Percentiles rank a stretch among this genome's conserved stretches.
Evolutionary conservation across 768 basidiomycete species (phyloP).

Genomic region (Dacryopinax primogenitus): DNA sequence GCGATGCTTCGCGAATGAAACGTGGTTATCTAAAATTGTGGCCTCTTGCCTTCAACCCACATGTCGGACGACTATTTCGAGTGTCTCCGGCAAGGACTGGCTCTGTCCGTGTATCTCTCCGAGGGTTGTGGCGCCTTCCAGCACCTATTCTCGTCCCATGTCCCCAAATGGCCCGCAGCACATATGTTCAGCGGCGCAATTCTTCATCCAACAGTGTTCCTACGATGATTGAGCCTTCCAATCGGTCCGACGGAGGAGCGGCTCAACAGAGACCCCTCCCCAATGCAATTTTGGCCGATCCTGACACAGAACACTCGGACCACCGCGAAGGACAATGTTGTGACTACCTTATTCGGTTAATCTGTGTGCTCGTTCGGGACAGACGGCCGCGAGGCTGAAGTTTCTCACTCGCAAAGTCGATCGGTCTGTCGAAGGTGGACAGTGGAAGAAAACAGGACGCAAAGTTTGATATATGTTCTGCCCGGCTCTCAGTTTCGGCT

Average conservation of each 20-base stretch:
- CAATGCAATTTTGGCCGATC: not conserved
- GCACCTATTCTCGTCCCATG: not conserved
- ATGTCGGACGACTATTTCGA: not conserved
- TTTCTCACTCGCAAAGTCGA: not conserved
- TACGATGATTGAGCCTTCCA: no score
- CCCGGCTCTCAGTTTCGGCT: not conserved
- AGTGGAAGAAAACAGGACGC: no score
- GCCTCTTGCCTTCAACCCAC: not conserved
- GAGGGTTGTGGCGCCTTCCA: no score
- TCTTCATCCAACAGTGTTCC: not conserved
- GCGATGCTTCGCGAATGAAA: not conserved
- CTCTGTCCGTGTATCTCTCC: not conserved
- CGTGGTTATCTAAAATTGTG: slow-evolving; percentile 8
- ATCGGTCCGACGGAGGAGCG: not conserved
- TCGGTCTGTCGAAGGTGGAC: not conserved
- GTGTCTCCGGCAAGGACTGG: not conserved
- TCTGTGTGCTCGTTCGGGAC: not conserved
- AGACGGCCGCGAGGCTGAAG: not conserved
- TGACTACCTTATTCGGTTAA: not conserved
- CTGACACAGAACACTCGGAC: no score
- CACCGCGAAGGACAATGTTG: not conserved
- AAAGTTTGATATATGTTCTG: no score
- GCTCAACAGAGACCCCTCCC: not conserved
- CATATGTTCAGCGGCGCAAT: no score
- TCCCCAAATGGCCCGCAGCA: no score